These are phyloP conservation scores for Kodamaea suecica DNA, from an alignment of 1,139 yeast genomes.

Conservation along the genomic window DNA sequence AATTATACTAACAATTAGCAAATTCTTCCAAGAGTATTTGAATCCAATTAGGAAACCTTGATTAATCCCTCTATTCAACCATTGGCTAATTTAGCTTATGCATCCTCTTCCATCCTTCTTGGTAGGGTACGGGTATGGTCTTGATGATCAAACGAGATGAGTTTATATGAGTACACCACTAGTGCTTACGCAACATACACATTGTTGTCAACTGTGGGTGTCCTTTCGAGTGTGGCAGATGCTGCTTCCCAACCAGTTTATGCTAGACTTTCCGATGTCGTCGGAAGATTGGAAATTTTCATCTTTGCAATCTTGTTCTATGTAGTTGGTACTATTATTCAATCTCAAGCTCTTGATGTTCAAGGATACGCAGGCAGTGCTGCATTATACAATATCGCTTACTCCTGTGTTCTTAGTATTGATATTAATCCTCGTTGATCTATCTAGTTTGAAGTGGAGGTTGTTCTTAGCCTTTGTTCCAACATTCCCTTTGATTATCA, in stretches of 20 bases:
- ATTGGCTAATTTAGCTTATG: no score
- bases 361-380: slow-evolving; percentile 24
- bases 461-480: slow-evolving; percentile 21
- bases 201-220: slow-evolving; percentile 20
- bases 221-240: slow-evolving; percentile 21
- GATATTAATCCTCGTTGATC: slow-evolving; percentile 20
- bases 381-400: slow-evolving; percentile 23
- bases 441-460: slow-evolving; percentile 23
- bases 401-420: slow-evolving; percentile 20
- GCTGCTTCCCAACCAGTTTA: slow-evolving; percentile 24
- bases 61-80: no score
- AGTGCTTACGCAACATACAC: slow-evolving; percentile 19
- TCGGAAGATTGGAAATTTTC: slow-evolving; percentile 23
- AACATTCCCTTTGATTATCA: slow-evolving; percentile 22
- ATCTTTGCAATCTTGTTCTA: slow-evolving; percentile 19
- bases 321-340: slow-evolving; percentile 22
- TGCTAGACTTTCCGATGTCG: slow-evolving; percentile 21
- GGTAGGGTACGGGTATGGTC: slow-evolving; percentile 30
- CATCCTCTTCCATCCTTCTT: slow-evolving; percentile 24
- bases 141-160: slow-evolving; percentile 21
- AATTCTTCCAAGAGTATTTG: no score
- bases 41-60: no score
- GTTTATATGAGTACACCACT: slow-evolving; percentile 19
- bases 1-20: no score
- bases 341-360: slow-evolving; percentile 22